These are phyloP conservation scores for Fusarium duplospermum DNA, from an alignment of 2,329 filamentous ascomycete genomes.

Conservation along the genomic window DNA sequence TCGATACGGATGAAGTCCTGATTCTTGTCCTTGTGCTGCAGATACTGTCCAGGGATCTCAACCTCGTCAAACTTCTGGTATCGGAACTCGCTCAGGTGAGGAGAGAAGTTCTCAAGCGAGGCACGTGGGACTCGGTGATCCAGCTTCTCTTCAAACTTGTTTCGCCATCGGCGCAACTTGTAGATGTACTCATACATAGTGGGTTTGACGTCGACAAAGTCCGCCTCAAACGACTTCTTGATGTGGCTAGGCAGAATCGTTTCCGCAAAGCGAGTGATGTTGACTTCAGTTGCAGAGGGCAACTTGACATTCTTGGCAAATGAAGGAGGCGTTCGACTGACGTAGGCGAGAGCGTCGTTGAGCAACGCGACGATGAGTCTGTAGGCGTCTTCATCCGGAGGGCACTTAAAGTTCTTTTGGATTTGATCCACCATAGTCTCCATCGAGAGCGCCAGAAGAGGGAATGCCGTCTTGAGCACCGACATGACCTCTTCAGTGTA, in stretches of 20 bases:
- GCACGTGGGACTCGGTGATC: slow-evolving; percentile 81
- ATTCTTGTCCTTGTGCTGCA: slow-evolving; percentile 98
- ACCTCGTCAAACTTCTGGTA: slow-evolving; percentile 99
- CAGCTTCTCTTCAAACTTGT: slow-evolving; percentile 97
- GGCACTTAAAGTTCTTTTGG: slow-evolving; percentile 98
- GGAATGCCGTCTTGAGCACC: slow-evolving; percentile 95
- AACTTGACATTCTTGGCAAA: slow-evolving; percentile 94
- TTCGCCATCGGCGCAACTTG: slow-evolving; percentile 93
- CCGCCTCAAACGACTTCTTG: slow-evolving; percentile 94
- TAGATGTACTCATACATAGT: slow-evolving; percentile 99
- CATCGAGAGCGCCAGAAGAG: slow-evolving; percentile 95
- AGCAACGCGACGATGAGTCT: slow-evolving; percentile 95
- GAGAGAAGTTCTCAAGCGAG: slow-evolving; percentile 86
- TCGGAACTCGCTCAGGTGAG: slow-evolving; percentile 93
- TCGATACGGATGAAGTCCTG: slow-evolving; percentile 98
- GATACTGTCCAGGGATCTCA: slow-evolving; percentile 95
- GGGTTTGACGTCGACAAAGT: slow-evolving; percentile 94
- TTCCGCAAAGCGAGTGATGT: slow-evolving; percentile 96
- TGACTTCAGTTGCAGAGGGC: slow-evolving; percentile 89
- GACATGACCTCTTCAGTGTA: slow-evolving; percentile 96
- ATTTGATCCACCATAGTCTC: slow-evolving; percentile 99
- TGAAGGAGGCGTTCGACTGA: slow-evolving; percentile 85
- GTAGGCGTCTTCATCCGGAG: slow-evolving; percentile 97
- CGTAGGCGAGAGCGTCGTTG: slow-evolving; percentile 94
- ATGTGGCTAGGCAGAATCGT: slow-evolving; percentile 96